These are phyloP conservation scores for Plasmopara halstedii DNA, from an alignment of 352 stramenopile species.

Conservation along the genomic window DNA sequence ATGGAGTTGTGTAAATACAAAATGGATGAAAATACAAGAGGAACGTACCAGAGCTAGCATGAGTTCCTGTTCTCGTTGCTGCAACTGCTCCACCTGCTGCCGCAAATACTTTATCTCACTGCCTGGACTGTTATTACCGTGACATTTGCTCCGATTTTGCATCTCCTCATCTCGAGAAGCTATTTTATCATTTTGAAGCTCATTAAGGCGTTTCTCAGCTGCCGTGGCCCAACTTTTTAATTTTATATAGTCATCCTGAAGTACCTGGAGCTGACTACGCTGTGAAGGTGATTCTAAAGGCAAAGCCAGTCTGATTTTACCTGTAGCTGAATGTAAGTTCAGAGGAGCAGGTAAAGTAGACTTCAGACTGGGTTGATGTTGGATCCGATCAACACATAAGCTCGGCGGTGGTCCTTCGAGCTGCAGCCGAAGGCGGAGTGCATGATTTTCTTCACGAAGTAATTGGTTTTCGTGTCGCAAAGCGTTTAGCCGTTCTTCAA, in stretches of 20 bases:
- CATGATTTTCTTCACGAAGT: conserved; percentile 49
- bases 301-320: not conserved
- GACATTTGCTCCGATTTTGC: not conserved
- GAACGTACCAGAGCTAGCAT: conserved; percentile 67
- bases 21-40: not conserved
- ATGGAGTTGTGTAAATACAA: not conserved
- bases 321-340: conserved; percentile 19
- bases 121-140: conserved; percentile 10
- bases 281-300: conserved; percentile 6
- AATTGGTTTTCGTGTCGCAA: conserved; percentile 60
- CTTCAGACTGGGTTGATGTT: conserved; percentile 15
- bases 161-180: conserved; percentile 14
- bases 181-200: conserved; percentile 47
- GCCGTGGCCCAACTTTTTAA: conserved; percentile 22
- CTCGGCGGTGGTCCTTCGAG: conserved; percentile 5
- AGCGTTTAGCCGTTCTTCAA: conserved; percentile 47
- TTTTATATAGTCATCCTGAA: conserved; percentile 63
- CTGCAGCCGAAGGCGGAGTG: conserved; percentile 43
- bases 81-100: conserved; percentile 56
- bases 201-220: conserved; percentile 22
- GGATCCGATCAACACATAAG: not conserved
- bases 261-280: conserved; percentile 42
- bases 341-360: conserved; percentile 21
- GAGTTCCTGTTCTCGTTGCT: conserved; percentile 72
- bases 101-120: conserved; percentile 33